These are phyloP conservation scores for Candida sanyiensis DNA, from an alignment of 805 yeast species.

Conservation along the genomic window DNA sequence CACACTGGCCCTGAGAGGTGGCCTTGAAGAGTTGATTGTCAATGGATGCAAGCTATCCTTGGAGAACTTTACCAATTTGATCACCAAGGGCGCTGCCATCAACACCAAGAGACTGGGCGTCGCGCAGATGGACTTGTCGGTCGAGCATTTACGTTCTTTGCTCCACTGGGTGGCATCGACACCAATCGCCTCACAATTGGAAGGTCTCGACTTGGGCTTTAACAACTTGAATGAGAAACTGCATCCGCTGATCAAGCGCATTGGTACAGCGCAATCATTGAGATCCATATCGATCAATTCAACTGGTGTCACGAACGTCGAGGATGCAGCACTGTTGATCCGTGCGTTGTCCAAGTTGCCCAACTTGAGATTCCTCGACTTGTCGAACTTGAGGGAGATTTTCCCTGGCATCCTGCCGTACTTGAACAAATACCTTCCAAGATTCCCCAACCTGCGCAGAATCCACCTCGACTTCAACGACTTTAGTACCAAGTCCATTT, in stretches of 20 bases:
- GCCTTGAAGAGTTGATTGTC: conserved; percentile 71
- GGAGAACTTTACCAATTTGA: conserved; percentile 46
- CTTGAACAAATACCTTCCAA: conserved; percentile 60
- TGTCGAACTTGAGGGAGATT: conserved; percentile 61
- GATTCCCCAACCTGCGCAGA: conserved; percentile 56
- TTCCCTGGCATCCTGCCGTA: conserved; percentile 58
- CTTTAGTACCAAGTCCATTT: conserved; percentile 48
- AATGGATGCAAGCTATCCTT: conserved; percentile 72
- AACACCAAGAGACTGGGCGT: conserved; percentile 63
- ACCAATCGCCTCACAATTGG: conserved; percentile 29
- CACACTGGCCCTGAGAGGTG: conserved; percentile 61
- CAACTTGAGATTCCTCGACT: conserved; percentile 62
- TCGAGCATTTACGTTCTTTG: conserved; percentile 51
- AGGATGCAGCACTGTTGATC: conserved; percentile 45
- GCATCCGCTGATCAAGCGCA: conserved; percentile 22
- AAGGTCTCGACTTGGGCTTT: conserved; percentile 81
- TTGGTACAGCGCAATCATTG: conserved; percentile 1
- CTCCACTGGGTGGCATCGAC: conserved; percentile 50
- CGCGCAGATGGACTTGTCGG: conserved; percentile 63
- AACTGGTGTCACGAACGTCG: conserved; percentile 51
- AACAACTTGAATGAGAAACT: conserved; percentile 50
- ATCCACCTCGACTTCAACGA: conserved; percentile 69
- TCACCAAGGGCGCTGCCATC: conserved; percentile 49
- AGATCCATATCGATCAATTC: conserved; percentile 14
- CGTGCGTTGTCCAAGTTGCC: conserved; percentile 48